Evolutionary conservation across 2,329 filamentous ascomycete genomes (phyloP), one percentile per base, ranked within the genome.

Genomic region (Ceratocystis alfenasii): DNA sequence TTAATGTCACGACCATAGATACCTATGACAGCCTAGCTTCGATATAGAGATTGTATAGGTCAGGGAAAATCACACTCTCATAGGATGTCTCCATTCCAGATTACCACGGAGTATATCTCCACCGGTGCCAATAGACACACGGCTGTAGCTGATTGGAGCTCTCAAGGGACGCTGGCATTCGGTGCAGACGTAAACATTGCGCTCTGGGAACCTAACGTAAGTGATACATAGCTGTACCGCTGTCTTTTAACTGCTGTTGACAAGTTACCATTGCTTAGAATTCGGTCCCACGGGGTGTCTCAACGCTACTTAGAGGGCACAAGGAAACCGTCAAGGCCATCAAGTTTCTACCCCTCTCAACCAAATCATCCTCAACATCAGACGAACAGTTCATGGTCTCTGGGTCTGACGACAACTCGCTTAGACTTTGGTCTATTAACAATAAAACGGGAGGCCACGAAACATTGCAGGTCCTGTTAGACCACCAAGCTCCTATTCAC

Each of bases 101-200:
- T 79, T 33, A 75, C 74, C 33, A 72, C 78, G 69, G 76, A 79
- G 69, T 84, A 85, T 70, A 74, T 94, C 70, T 87, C 90, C 60
- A 85, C 87, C 69, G 94, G 94, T 68, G 93, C 90, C 60, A 99
- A 97, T 75, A 83, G 93, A 71, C 90, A 97, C 72, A 88, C 93
- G 20, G 86, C 87, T 17, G 89, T 90, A 33, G 92, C 93, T 33
- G 93, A 97, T 77, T 99, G 94, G 94, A 85, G 88, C 73, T 73
- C 76, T 22, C 77, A 81, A 69, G 89, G 88, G 8, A 74, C 91
- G 57, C 79, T 99, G 65, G 94, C 91, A 36, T 99, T 90, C 77
- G 94, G 94, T 41, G 87, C 92, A 7, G 90, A 95, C 75, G 86
- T 87, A 70, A 94, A 94, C 76, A 82, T 99, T 71, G 93, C 91